Conservation (phyloP, 2,329 filamentous ascomycete species). For the Diplodia intermedia region DNA sequence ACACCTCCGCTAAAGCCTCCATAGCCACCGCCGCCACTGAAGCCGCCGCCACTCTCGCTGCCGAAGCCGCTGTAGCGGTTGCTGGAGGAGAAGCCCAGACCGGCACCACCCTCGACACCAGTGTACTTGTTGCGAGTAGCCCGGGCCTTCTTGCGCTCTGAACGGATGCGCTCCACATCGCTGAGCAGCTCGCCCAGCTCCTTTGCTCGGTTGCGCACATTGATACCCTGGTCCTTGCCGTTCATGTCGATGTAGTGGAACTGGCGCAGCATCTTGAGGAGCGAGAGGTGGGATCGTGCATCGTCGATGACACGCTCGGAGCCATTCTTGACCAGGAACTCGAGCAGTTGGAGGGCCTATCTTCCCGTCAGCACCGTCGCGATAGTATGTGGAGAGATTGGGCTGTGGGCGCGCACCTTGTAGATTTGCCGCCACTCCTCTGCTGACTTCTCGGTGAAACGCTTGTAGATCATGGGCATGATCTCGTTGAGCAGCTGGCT, state of each 20-base stretch:
- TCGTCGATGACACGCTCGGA: slow-evolving; percentile 98
- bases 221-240: slow-evolving; percentile 97
- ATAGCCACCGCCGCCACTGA: slow-evolving; percentile 56
- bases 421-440: slow-evolving; percentile 99
- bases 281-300: slow-evolving; percentile 89
- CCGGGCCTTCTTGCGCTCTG: slow-evolving; percentile 84
- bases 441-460: slow-evolving; percentile 96
- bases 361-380: slow-evolving; percentile 35
- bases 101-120: slow-evolving; percentile 84
- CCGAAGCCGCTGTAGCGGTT: slow-evolving; percentile 89
- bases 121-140: slow-evolving; percentile 93
- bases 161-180: slow-evolving; percentile 84
- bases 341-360: slow-evolving; percentile 83
- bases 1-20: slow-evolving; percentile 76
- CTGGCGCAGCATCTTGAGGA: slow-evolving; percentile 97
- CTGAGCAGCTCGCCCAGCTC: slow-evolving; percentile 92
- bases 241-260: slow-evolving; percentile 97
- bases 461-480: slow-evolving; percentile 99
- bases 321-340: slow-evolving; percentile 97
- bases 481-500: slow-evolving; percentile 98
- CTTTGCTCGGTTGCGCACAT: slow-evolving; percentile 95
- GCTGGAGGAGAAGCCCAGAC: slow-evolving; percentile 61
- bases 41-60: slow-evolving; percentile 62
- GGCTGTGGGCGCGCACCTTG: slow-evolving; percentile 66
- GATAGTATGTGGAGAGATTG: neutral